phyloP scores from a whole-genome alignment of 139 green algal genomes.

The Volvox africanus region DNA sequence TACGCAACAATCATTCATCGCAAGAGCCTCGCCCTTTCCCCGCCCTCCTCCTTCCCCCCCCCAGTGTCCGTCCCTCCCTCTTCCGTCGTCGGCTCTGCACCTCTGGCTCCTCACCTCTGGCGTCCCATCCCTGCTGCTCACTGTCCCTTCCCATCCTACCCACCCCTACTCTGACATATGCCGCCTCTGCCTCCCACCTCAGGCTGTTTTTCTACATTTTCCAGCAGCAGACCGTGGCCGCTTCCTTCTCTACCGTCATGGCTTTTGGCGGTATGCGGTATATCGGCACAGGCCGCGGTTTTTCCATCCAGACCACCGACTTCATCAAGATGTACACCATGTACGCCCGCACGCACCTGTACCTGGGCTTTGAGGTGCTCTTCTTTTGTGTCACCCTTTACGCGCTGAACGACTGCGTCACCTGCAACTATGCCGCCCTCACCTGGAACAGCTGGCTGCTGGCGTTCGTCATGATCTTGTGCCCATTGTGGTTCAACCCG shows the following conservation, averaged over 20 bases:
- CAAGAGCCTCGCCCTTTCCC: no score
- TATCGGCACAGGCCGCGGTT: conserved; percentile 43
- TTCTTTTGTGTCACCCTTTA: conserved; percentile 44
- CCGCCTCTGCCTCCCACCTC: not conserved
- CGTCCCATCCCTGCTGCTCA: not conserved
- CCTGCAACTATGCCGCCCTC: conserved; percentile 40
- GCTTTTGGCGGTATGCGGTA: conserved; percentile 41
- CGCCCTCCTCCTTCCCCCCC: no score
- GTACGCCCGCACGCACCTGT: conserved; percentile 80
- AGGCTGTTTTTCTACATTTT: conserved; percentile 82
- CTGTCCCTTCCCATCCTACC: not conserved
- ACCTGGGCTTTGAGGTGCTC: conserved; percentile 76
- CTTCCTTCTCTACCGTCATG: conserved; percentile 34
- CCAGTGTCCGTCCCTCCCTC: no score
- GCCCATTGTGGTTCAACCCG: conserved; percentile 52
- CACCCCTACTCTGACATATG: not conserved
- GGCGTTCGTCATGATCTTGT: conserved; percentile 34
- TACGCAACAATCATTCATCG: no score
- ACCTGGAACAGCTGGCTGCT: conserved; percentile 50
- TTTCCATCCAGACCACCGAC: conserved; percentile 42
- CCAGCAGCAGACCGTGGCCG: conserved; percentile 70
- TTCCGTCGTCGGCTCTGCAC: no score
- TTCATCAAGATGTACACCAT: conserved; percentile 59
- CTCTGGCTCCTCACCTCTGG: not conserved
- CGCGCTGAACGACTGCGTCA: not conserved